Percentiles rank a stretch among this genome's conserved stretches.
Conservation (phyloP, 305 asterid genomes). For the Fraxinus angustifolia region DNA sequence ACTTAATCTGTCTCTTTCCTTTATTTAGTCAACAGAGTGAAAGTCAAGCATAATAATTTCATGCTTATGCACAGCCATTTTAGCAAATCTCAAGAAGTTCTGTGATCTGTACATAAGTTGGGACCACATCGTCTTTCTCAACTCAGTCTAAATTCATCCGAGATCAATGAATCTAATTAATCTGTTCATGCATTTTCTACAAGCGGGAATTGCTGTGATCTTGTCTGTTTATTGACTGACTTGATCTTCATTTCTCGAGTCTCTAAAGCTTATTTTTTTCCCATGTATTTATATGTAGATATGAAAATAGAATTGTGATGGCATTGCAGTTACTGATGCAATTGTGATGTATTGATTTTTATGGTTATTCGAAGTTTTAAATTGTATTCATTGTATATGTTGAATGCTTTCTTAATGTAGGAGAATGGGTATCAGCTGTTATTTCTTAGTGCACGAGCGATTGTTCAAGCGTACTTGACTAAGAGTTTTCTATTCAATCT, state of each 20-base stretch:
- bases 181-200: background rate
- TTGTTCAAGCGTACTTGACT: constrained; percentile 89
- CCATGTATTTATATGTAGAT: background rate
- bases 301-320: background rate
- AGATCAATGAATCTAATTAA: background rate
- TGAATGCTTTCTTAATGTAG: constrained; percentile 31
- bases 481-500: constrained; percentile 73
- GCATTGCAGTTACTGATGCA: background rate
- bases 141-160: background rate
- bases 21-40: background rate
- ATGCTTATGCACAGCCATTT: background rate
- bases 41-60: background rate
- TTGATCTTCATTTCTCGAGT: background rate
- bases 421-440: constrained; percentile 91
- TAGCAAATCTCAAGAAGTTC: background rate
- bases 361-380: background rate
- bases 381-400: background rate
- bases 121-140: background rate
- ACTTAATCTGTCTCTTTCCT: background rate
- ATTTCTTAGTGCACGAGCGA: constrained; percentile 90
- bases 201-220: background rate
- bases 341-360: background rate
- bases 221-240: background rate
- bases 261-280: background rate
- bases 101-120: background rate